Evolutionary conservation across 306 rosid genomes (phyloP).

Genomic region (Cicer bijugum): DNA sequence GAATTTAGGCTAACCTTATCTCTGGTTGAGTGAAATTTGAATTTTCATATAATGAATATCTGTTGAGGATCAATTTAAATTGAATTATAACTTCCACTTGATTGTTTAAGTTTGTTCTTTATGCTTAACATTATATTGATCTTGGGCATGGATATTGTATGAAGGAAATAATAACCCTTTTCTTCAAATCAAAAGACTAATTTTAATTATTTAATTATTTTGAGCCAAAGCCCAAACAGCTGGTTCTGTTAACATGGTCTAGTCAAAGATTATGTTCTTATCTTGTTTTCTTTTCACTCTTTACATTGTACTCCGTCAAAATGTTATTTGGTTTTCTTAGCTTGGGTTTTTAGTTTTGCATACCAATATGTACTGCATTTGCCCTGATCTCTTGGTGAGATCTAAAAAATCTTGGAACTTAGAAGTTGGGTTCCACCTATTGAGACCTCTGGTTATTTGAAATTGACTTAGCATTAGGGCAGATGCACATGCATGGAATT

Average conservation of each 20-base stretch:
- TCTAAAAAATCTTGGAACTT: conserved; percentile 18
- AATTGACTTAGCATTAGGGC: neutral
- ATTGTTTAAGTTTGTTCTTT: neutral
- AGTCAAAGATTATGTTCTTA: neutral
- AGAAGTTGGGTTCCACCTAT: conserved; percentile 18
- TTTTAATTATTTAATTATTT: conserved; percentile 27
- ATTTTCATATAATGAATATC: conserved; percentile 24
- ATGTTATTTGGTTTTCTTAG: conserved; percentile 24
- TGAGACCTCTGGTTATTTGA: conserved; percentile 21
- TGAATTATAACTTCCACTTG: conserved; percentile 11
- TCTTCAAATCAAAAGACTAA: neutral
- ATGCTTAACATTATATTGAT: conserved; percentile 9
- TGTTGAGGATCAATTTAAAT: conserved; percentile 5
- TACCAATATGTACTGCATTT: conserved; percentile 11
- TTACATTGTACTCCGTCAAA: conserved; percentile 10
- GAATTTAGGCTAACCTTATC: conserved; percentile 14
- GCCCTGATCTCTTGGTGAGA: conserved; percentile 12
- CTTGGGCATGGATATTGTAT: conserved; percentile 15
- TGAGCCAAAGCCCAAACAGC: conserved; percentile 7
- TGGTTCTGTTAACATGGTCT: conserved; percentile 21
- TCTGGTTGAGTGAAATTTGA: conserved; percentile 13
- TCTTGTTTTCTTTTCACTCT: conserved; percentile 16
- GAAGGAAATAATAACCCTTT: conserved; percentile 3
- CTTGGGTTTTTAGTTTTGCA: conserved; percentile 37
- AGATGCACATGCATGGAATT: conserved; percentile 5